phyloP scores from a whole-genome alignment of 441 rosid genomes.

The Euphorbia schlechtendalii region DNA sequence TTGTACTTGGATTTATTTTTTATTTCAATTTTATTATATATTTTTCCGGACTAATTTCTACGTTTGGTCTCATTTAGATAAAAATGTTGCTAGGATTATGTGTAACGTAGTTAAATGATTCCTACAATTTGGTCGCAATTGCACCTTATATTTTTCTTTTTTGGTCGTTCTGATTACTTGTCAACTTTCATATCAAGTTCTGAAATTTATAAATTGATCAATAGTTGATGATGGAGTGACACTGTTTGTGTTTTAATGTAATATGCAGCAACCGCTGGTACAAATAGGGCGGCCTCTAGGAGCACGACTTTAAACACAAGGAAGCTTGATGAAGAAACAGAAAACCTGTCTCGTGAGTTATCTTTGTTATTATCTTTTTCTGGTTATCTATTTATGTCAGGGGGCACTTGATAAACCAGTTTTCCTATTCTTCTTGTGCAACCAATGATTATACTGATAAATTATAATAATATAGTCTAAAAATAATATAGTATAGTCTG shows the following conservation, averaged over 20 bases:
- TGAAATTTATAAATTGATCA: no score
- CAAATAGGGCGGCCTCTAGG: conserved; percentile 84
- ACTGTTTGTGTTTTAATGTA: conserved; percentile 3
- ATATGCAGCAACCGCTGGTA: conserved; percentile 62
- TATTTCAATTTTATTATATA: background rate
- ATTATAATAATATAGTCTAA: background rate
- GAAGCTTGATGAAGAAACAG: conserved; percentile 86
- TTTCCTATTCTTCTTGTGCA: background rate
- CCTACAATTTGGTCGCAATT: background rate
- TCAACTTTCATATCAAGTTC: background rate
- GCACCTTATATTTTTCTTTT: background rate
- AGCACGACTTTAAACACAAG: conserved; percentile 80
- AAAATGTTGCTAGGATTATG: background rate
- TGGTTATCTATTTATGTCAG: background rate
- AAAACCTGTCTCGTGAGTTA: conserved; percentile 78
- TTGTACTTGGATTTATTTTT: background rate
- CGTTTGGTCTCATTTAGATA: background rate
- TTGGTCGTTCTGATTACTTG: background rate
- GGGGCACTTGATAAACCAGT: background rate
- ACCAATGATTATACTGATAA: background rate
- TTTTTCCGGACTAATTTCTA: background rate
- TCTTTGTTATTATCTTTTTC: background rate
- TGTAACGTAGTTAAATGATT: background rate
- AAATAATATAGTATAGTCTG: no score
- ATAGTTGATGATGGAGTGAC: conserved; percentile 7